phyloP scores from a whole-genome alignment of 345 rosid genomes.

The Sonneratia alba region DNA sequence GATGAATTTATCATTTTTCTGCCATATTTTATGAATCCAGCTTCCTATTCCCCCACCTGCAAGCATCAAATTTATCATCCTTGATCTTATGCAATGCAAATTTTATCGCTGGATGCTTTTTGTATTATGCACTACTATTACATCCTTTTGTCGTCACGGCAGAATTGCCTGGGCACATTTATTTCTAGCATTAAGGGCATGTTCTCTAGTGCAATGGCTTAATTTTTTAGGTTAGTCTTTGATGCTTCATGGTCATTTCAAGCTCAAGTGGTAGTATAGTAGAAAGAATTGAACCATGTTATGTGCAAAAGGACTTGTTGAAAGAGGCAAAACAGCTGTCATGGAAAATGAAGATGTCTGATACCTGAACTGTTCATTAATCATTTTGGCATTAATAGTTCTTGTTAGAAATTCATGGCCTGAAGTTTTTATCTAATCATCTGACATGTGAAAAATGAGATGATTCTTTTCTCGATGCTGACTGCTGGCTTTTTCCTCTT shows the following conservation, averaged over 20 bases:
- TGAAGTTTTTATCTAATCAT: not conserved
- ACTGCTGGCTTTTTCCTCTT: not conserved
- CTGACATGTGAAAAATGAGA: not conserved
- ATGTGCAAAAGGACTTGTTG: not conserved
- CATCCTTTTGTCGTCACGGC: not conserved
- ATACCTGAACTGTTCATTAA: not conserved
- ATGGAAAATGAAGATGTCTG: not conserved
- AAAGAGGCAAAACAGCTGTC: not conserved
- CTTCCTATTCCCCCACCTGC: not conserved
- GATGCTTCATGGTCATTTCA: not conserved
- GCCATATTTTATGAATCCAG: not conserved
- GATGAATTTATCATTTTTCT: not conserved
- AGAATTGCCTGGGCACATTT: not conserved
- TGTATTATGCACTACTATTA: not conserved
- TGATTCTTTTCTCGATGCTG: not conserved
- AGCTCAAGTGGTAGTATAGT: not conserved
- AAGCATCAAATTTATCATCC: not conserved
- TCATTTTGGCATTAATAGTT: not conserved
- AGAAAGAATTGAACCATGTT: not conserved
- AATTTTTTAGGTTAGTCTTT: not conserved
- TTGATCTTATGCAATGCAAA: not conserved
- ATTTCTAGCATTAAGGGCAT: not conserved
- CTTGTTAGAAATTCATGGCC: not conserved
- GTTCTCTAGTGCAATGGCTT: not conserved
- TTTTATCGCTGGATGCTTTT: not conserved